Conservation (phyloP, 2,329 filamentous ascomycete genomes). For the Colletotrichum sp. region DNA sequence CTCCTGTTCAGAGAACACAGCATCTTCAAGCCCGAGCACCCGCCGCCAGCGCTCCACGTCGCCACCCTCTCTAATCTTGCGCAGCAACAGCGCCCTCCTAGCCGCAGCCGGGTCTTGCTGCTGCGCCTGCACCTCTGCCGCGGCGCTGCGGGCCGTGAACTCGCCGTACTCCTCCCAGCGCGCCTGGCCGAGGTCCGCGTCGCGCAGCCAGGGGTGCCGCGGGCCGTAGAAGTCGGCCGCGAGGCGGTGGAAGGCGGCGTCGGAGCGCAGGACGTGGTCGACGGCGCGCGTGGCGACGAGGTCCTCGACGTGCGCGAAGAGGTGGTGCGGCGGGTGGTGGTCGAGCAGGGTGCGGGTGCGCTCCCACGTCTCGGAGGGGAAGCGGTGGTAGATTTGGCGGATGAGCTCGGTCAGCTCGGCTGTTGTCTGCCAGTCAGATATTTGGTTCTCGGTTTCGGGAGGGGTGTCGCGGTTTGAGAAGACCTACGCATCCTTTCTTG, state of each 20-base stretch:
- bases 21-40: not conserved
- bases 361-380: slow-evolving; percentile 9
- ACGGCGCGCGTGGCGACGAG: slow-evolving; percentile 7
- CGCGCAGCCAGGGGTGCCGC: slow-evolving; percentile 13
- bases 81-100: not conserved
- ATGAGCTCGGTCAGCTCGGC: slow-evolving; percentile 9
- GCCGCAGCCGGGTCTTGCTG: not conserved
- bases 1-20: not conserved
- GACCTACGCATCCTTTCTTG: slow-evolving; percentile 14
- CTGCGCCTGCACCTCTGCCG: not conserved
- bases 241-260: not conserved
- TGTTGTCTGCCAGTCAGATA: not conserved
- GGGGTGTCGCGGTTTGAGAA: rapidly evolving
- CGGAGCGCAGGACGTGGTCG: not conserved
- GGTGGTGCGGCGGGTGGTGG: not conserved
- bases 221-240: slow-evolving; percentile 8
- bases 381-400: not conserved
- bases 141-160: not conserved
- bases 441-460: not conserved
- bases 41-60: not conserved
- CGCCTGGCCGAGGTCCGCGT: slow-evolving; percentile 12
- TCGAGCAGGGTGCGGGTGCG: not conserved
- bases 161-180: slow-evolving; percentile 2
- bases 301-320: slow-evolving; percentile 16
- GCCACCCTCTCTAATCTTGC: not conserved